These are phyloP conservation scores for Bolboschoenoplectus hybrid DNA, from an alignment of 202 grass and related monocot species.

Conservation along the genomic window DNA sequence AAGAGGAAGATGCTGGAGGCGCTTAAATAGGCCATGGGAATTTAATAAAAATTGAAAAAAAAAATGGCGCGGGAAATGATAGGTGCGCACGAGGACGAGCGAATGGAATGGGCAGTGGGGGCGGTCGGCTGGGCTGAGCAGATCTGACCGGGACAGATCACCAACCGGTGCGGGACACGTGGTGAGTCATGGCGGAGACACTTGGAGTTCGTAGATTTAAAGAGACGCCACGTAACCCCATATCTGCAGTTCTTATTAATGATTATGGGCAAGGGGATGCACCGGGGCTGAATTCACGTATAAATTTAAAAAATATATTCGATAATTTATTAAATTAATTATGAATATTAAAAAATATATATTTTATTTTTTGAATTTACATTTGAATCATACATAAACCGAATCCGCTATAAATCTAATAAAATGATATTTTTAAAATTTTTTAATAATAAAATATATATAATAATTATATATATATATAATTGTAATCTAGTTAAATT, in stretches of 20 bases:
- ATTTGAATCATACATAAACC: no score
- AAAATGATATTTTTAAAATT: no score
- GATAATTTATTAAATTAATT: no score
- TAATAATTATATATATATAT: no score
- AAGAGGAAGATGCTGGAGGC: neutral
- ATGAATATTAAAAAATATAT: no score
- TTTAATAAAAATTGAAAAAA: neutral
- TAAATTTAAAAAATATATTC: no score
- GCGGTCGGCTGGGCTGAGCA: no score
- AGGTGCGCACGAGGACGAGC: slow-evolving; percentile 20
- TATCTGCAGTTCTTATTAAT: neutral
- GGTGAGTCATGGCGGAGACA: no score
- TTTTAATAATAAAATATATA: no score
- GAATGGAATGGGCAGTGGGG: neutral
- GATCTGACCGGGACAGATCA: neutral
- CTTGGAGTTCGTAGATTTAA: neutral
- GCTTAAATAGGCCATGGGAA: neutral
- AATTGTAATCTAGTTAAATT: no score
- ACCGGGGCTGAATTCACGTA: neutral
- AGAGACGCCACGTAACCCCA: neutral
- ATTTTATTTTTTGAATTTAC: no score
- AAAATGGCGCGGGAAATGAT: neutral
- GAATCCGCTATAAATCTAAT: no score
- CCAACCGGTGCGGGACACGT: slow-evolving; percentile 13
- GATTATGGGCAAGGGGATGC: neutral